phyloP scores from a whole-genome alignment of 108 stramenopile genomes.

The Chaetoceros tenuissimus region DNA sequence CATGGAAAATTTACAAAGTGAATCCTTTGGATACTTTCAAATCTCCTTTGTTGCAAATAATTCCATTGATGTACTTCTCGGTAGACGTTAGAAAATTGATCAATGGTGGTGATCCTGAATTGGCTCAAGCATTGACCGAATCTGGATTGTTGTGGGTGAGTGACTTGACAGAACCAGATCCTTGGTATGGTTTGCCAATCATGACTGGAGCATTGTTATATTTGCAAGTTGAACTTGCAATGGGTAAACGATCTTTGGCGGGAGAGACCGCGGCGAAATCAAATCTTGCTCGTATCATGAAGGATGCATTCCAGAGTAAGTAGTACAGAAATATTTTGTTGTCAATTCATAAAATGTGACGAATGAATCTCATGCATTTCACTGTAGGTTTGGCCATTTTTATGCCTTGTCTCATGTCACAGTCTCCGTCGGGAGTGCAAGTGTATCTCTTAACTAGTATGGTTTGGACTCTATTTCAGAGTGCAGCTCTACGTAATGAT shows the following conservation, averaged over 20 bases:
- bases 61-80: constrained; percentile 71
- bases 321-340: neutral
- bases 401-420: constrained; percentile 80
- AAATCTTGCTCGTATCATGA: constrained; percentile 49
- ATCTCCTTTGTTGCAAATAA: constrained; percentile 71
- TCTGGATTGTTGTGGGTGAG: constrained; percentile 53
- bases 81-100: constrained; percentile 73
- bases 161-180: constrained; percentile 84
- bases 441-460: constrained; percentile 72
- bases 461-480: constrained; percentile 66
- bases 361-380: neutral
- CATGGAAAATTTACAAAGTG: constrained; percentile 61
- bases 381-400: constrained; percentile 51
- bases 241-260: constrained; percentile 54
- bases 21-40: constrained; percentile 67
- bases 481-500: constrained; percentile 59
- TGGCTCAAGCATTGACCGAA: constrained; percentile 74
- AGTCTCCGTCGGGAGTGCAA: constrained; percentile 71
- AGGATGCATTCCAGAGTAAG: constrained; percentile 66
- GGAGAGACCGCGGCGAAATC: constrained; percentile 54
- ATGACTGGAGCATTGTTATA: constrained; percentile 59
- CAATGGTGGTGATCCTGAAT: constrained; percentile 60
- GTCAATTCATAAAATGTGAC: neutral
- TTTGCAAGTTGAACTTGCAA: constrained; percentile 69
- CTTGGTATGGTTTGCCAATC: constrained; percentile 80